Percentiles rank a stretch among this genome's conserved stretches.
Evolutionary conservation across 2,329 filamentous ascomycete species (phyloP).

Genomic region (Penicillium sp.): DNA sequence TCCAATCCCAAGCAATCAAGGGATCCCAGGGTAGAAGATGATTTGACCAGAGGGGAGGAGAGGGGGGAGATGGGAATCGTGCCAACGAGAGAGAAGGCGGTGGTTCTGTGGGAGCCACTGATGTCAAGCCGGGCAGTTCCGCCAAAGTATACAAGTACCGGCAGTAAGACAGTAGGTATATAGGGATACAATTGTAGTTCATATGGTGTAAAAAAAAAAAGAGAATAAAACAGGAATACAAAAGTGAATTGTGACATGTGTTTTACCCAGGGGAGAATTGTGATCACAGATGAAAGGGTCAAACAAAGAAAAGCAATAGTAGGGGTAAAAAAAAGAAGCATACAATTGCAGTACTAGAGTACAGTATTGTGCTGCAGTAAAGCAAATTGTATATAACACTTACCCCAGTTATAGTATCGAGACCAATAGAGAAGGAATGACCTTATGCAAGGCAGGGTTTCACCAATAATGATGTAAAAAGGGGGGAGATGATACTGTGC

Average conservation of each 20-base stretch:
- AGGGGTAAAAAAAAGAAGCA: not conserved
- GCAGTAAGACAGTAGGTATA: not conserved
- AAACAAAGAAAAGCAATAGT: not conserved
- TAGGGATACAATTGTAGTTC: not conserved
- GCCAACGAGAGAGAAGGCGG: slow-evolving; percentile 21
- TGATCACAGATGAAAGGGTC: not conserved
- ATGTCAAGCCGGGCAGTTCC: slow-evolving; percentile 19
- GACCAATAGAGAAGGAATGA: not conserved
- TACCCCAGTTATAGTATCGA: not conserved
- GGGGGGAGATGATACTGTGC: slow-evolving; percentile 18
- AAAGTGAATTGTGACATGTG: slow-evolving; percentile 1
- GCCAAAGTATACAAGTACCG: slow-evolving; percentile 1
- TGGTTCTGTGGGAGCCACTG: slow-evolving; percentile 15
- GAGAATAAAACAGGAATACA: not conserved
- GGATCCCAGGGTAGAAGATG: slow-evolving; percentile 20
- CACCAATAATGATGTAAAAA: slow-evolving; percentile 12
- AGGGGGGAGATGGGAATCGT: slow-evolving; percentile 18
- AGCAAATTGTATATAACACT: slow-evolving; percentile 4
- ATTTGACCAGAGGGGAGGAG: slow-evolving; percentile 19
- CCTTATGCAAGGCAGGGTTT: slow-evolving; percentile 8
- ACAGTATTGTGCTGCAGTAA: not conserved
- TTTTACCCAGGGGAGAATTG: not conserved
- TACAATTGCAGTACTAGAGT: not conserved
- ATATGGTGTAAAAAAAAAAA: not conserved
- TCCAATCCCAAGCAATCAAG: slow-evolving; percentile 21